Evolutionary conservation across 2,329 filamentous ascomycete genomes (phyloP), one percentile per base, ranked within the genome.

Genomic region (Colletotrichum liriopes): DNA sequence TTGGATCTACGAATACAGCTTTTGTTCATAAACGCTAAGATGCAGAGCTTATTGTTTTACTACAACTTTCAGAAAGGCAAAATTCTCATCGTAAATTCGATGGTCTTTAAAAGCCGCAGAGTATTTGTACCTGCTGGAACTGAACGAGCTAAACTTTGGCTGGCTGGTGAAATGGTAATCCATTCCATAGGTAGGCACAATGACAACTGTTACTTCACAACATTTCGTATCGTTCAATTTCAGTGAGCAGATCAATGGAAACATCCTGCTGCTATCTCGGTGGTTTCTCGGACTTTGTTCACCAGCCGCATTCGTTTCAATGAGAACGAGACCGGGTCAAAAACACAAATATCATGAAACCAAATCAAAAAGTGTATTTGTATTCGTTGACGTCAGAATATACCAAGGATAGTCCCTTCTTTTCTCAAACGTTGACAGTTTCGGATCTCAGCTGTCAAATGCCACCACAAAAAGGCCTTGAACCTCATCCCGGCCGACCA

Each of bases 351-450:
- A 8, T 52, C 43, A 18, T 39, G 58, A 56, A 67, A 63, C 65
- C 49, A 23, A 14, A 11, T 9, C 5, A 5, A 9, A 26, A 62
- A 67, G 45, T 43, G 3, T 67, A 16, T 63, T 55, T 20, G 3
- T 18, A 23, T 4, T 11, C 14, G 32, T 18, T 61, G 47, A 62
- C 47, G 47, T 67, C 65, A 63, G 2, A 11, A 18, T 8, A 26
- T 16, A 32, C 16, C 26, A 16, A 16, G 11, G 51, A 62, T 12
- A 35, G 32, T 47, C 45, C 26, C n/a, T 14, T 16, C 16, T 26
- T 35, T 45, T 47, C 45, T 65, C 65, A 72, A 63, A 59, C 69
- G 8, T 43, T 51, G 45, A 68, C 29, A 39, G 65, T 68, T 58
- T 68, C 58, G 45, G 49, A 47, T 54, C n/a, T 29, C 54, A 49